phyloP scores from a whole-genome alignment of 345 rosid genomes.

The Euclidium syriacum region DNA sequence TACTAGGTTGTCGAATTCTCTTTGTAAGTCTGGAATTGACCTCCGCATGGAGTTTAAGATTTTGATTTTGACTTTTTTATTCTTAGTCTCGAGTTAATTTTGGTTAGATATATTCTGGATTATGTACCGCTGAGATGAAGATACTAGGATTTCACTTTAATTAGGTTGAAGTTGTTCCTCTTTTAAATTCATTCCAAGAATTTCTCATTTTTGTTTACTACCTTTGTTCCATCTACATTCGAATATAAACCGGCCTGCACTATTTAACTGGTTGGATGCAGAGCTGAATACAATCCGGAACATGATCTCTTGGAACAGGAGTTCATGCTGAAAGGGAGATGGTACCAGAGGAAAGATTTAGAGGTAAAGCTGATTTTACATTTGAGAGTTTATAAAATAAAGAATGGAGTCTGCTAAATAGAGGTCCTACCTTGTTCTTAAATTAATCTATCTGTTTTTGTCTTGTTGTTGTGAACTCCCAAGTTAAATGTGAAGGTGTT shows the following conservation, averaged over 20 bases:
- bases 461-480: background rate
- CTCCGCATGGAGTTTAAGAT: background rate
- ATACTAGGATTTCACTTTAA: background rate
- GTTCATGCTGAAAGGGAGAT: conserved; percentile 79
- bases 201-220: conserved; percentile 29
- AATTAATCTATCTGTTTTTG: background rate
- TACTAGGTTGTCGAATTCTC: conserved; percentile 8
- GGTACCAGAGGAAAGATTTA: conserved; percentile 85
- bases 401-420: background rate
- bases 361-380: conserved; percentile 56
- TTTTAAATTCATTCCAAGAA: background rate
- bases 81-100: background rate
- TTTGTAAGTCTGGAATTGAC: background rate
- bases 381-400: background rate
- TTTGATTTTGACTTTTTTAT: background rate
- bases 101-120: background rate
- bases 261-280: conserved; percentile 34
- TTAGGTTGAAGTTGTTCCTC: background rate
- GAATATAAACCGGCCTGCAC: no score
- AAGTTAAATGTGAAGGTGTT: background rate
- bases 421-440: background rate
- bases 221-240: conserved; percentile 6
- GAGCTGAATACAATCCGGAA: conserved; percentile 87
- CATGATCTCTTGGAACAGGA: conserved; percentile 70
- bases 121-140: background rate